A percentile compares a stretch with the other conserved stretches of the same genome.
Conservation (phyloP, 257 asterid species). For the Linaria vulgaris region DNA sequence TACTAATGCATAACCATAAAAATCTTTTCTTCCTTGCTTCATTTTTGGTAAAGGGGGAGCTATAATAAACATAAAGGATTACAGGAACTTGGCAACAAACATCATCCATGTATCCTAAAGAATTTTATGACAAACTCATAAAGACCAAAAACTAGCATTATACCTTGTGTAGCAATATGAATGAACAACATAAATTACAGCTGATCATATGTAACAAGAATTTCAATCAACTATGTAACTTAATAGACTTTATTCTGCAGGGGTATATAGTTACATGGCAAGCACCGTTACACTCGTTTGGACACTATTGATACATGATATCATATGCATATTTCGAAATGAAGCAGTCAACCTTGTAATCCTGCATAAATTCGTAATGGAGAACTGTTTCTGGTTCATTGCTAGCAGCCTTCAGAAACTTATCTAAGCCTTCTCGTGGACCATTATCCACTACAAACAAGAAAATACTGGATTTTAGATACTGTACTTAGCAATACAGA, state of each 20-base stretch:
- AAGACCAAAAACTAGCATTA: no score
- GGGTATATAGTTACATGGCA: neutral
- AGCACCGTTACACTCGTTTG: neutral
- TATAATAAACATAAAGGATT: no score
- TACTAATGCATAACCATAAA: no score
- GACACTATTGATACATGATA: no score
- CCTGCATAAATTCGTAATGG: constrained; percentile 99
- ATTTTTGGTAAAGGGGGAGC: no score
- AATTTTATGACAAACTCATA: no score
- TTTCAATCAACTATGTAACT: constrained; percentile 1
- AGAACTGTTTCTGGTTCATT: constrained; percentile 96
- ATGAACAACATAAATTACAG: neutral
- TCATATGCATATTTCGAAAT: neutral
- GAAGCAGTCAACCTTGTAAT: constrained; percentile 71
- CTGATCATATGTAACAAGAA: neutral
- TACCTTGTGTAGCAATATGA: no score
- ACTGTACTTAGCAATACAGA: constrained; percentile 12
- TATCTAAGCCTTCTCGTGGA: constrained; percentile 90
- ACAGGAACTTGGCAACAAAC: no score
- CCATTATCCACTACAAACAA: constrained; percentile 85
- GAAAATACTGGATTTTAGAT: constrained; percentile 1
- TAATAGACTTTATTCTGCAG: neutral
- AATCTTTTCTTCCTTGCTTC: no score
- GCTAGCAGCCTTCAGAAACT: constrained; percentile 97
- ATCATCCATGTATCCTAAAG: no score